Evolutionary conservation across 169 alveolate genomes (phyloP).

Genomic region (Plasmodium gaboni): DNA sequence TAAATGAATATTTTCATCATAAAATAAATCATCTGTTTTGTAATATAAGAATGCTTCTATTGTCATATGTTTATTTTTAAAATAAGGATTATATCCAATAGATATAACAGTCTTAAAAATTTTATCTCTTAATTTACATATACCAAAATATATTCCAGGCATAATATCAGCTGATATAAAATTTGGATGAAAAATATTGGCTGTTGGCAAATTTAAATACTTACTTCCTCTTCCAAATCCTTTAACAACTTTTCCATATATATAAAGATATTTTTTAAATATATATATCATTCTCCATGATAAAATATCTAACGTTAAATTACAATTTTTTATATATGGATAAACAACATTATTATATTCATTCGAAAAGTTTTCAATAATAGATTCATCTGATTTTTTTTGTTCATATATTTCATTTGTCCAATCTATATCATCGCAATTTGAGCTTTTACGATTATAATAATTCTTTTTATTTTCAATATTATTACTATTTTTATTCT

Average conservation of each 20-base stretch:
- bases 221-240: conserved; percentile 76
- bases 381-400: neutral
- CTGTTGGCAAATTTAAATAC: conserved; percentile 67
- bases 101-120: conserved; percentile 71
- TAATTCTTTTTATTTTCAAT: neutral
- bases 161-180: conserved; percentile 57
- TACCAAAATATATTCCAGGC: conserved; percentile 75
- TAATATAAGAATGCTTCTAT: conserved; percentile 58
- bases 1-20: conserved; percentile 58
- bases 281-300: conserved; percentile 70
- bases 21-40: conserved; percentile 44
- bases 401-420: neutral
- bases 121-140: conserved; percentile 40
- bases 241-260: conserved; percentile 63
- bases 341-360: conserved; percentile 68
- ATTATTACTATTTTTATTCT: neutral
- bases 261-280: conserved; percentile 52
- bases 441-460: neutral
- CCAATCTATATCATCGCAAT: conserved; percentile 15
- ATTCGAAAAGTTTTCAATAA: conserved; percentile 15
- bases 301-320: conserved; percentile 63
- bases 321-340: conserved; percentile 56
- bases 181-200: conserved; percentile 43
- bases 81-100: conserved; percentile 72
- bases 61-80: conserved; percentile 68